A percentile compares a stretch with the other conserved stretches of the same genome.
Evolutionary conservation across 768 basidiomycete species (phyloP).

Genomic region (Lentinula detonsa): DNA sequence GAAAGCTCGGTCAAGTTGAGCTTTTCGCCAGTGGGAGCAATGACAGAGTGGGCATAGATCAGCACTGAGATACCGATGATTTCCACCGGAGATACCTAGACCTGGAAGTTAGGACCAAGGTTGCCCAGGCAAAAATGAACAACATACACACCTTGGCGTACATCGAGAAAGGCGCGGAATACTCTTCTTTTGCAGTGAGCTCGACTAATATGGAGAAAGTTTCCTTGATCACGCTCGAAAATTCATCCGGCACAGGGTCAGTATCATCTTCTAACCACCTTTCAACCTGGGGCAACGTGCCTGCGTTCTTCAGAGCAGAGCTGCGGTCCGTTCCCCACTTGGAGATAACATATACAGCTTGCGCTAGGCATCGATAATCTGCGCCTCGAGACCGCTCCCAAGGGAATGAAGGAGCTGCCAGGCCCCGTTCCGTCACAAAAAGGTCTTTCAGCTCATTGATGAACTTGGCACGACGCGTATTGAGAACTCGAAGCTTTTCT

Average conservation of each 20-base stretch:
- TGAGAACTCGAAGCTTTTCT: constrained; percentile 46
- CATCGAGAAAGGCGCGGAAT: neutral
- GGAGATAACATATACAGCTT: neutral
- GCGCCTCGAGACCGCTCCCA: constrained; percentile 27
- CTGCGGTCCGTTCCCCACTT: neutral
- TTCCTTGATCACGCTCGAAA: neutral
- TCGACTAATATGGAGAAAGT: neutral
- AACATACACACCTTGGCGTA: neutral
- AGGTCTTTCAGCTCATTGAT: constrained; percentile 31
- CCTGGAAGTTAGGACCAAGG: neutral
- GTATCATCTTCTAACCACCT: neutral
- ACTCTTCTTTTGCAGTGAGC: neutral
- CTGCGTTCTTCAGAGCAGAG: neutral
- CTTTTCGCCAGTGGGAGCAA: neutral
- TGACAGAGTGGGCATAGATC: neutral
- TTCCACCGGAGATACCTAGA: constrained; percentile 2
- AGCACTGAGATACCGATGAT: neutral
- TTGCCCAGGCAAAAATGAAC: neutral
- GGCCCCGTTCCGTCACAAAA: constrained; percentile 18
- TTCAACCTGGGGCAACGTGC: constrained; percentile 2
- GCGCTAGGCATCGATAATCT: constrained; percentile 28
- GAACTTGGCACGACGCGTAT: constrained; percentile 31
- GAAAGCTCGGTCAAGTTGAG: neutral
- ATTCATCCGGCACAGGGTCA: neutral
- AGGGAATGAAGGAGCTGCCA: constrained; percentile 12